Evolutionary conservation across 2,329 filamentous ascomycete species (phyloP).

Genomic region (Dendryphion nanum): DNA sequence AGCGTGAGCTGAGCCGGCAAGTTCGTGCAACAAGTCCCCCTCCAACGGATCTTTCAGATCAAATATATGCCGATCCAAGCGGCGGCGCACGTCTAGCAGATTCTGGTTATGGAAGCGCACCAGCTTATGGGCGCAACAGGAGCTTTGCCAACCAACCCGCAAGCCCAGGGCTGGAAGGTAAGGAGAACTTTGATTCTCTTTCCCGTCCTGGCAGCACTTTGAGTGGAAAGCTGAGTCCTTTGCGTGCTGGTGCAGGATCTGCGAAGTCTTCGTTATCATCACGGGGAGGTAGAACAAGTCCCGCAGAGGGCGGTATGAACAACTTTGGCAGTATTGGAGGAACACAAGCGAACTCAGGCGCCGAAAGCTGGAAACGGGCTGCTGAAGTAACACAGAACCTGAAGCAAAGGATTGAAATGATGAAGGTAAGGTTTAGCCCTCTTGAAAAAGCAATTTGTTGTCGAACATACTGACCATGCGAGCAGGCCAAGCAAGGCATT

Average conservation of each 20-base stretch:
- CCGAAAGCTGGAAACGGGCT: constrained; percentile 93
- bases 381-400: constrained; percentile 97
- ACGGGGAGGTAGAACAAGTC: constrained; percentile 33
- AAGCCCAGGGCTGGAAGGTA: constrained; percentile 44
- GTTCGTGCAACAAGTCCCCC: constrained; percentile 55
- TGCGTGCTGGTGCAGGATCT: constrained; percentile 29
- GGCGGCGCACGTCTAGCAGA: constrained; percentile 43
- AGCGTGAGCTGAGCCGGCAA: constrained; percentile 70
- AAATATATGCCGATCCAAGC: constrained; percentile 60
- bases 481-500: constrained; percentile 39
- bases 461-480: constrained; percentile 13
- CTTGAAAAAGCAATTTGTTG: no score
- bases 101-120: constrained; percentile 29
- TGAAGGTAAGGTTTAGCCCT: constrained; percentile 89
- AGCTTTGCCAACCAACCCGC: constrained; percentile 25
- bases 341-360: constrained; percentile 34
- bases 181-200: constrained; percentile 46
- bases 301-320: constrained; percentile 22
- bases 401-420: constrained; percentile 96
- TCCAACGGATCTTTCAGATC: constrained; percentile 45
- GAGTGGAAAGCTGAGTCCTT: constrained; percentile 41
- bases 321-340: constrained; percentile 22
- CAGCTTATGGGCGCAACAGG: constrained; percentile 42
- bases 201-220: constrained; percentile 33
- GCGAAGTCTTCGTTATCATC: constrained; percentile 25